Evolutionary conservation across 2,329 filamentous ascomycete genomes (phyloP).

Genomic region (Venturiaceae sp.): DNA sequence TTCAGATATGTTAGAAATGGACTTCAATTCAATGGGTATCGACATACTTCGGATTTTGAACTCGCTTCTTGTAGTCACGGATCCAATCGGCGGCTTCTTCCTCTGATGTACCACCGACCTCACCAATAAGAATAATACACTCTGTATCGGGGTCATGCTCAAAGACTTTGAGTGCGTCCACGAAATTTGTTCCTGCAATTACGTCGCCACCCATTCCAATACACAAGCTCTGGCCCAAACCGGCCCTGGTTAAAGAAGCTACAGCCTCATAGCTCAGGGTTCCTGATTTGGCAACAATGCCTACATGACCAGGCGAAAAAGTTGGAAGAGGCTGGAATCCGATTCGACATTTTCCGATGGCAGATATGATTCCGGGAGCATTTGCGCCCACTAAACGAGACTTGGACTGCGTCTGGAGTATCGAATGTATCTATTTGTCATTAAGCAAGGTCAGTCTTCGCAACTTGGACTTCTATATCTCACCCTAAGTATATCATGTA

Average conservation of each 20-base stretch:
- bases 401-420: constrained; percentile 60
- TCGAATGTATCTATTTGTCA: constrained; percentile 49
- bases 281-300: constrained; percentile 71
- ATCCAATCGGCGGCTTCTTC: constrained; percentile 68
- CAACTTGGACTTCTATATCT: constrained; percentile 14
- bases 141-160: constrained; percentile 58
- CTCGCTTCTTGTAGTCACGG: constrained; percentile 49
- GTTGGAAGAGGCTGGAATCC: constrained; percentile 70
- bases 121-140: constrained; percentile 62
- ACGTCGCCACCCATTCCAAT: constrained; percentile 72
- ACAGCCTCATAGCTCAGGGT: constrained; percentile 75
- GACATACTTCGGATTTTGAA: constrained; percentile 52
- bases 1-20: constrained; percentile 19
- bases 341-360: constrained; percentile 58
- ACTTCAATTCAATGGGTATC: constrained; percentile 10
- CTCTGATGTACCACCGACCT: constrained; percentile 61
- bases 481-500: constrained; percentile 68
- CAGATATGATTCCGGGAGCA: constrained; percentile 69
- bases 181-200: constrained; percentile 63
- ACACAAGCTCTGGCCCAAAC: constrained; percentile 66
- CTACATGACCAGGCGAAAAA: constrained; percentile 59
- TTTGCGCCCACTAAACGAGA: constrained; percentile 73
- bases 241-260: constrained; percentile 61
- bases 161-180: constrained; percentile 59
- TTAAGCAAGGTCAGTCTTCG: neutral